Conservation (phyloP, 805 yeast species). For the Kuraishia borneana region DNA sequence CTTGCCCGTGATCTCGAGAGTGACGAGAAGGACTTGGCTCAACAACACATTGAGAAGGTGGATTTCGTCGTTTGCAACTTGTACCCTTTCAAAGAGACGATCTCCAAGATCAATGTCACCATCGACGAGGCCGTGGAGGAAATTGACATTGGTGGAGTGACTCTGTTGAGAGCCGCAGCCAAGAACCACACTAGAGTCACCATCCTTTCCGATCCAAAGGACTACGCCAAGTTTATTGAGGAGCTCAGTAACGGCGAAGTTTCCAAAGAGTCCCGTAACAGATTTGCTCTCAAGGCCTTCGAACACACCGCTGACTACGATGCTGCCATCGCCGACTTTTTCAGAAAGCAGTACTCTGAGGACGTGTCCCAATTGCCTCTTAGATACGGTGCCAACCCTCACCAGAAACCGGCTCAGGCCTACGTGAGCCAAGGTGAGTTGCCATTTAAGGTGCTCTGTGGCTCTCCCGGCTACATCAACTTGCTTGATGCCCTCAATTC, state of each 20-base stretch:
- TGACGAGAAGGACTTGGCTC: constrained; percentile 80
- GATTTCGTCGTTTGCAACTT: constrained; percentile 96
- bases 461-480: constrained; percentile 97
- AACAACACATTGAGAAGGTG: constrained; percentile 89
- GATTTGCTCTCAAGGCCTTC: constrained; percentile 88
- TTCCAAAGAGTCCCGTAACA: constrained; percentile 63
- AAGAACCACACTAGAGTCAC: constrained; percentile 96
- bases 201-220: constrained; percentile 88
- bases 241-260: constrained; percentile 72
- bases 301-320: constrained; percentile 99
- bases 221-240: constrained; percentile 77
- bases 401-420: constrained; percentile 99
- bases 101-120: constrained; percentile 90
- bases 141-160: constrained; percentile 97
- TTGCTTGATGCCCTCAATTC: constrained; percentile 93
- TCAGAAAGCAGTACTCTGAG: constrained; percentile 95
- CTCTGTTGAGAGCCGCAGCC: constrained; percentile 96
- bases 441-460: constrained; percentile 88
- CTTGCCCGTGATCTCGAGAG: constrained; percentile 86
- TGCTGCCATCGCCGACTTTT: constrained; percentile 89
- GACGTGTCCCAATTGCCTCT: constrained; percentile 81
- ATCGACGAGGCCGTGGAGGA: constrained; percentile 97
- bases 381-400: constrained; percentile 98
- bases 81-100: constrained; percentile 97
- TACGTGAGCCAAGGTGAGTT: constrained; percentile 76